Conservation (phyloP, 2,329 filamentous ascomycete species). For the Alternaria rosae region DNA sequence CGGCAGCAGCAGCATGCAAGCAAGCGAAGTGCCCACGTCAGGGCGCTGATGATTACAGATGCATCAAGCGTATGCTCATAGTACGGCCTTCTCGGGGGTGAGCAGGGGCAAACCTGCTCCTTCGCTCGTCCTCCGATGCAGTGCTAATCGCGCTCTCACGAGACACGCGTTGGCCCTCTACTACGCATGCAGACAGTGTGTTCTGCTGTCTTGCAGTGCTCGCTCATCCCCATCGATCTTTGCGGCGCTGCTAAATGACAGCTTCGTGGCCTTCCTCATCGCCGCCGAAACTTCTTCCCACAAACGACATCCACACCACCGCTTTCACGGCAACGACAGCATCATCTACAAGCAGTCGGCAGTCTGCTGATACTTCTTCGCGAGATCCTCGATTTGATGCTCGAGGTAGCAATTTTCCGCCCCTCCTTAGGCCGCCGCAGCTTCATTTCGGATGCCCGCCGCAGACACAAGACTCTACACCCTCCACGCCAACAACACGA, state of each 20-base stretch:
- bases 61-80: not conserved
- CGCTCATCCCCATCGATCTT: not conserved
- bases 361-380: not conserved
- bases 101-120: not conserved
- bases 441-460: not conserved
- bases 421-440: not conserved
- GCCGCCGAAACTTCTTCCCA: not conserved
- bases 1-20: not conserved
- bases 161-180: not conserved
- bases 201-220: not conserved
- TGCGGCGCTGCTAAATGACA: not conserved
- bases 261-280: not conserved
- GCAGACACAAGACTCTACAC: not conserved
- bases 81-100: not conserved
- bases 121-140: not conserved
- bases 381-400: not conserved
- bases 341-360: not conserved
- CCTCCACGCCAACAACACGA: not conserved
- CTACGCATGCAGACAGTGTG: not conserved
- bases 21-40: not conserved
- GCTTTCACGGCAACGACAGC: not conserved
- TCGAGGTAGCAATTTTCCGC: not conserved
- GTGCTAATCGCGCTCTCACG: not conserved
- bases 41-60: not conserved
- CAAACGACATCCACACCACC: not conserved